Conservation (phyloP, 345 rosid genomes). For the Barbarea vulgaris region DNA sequence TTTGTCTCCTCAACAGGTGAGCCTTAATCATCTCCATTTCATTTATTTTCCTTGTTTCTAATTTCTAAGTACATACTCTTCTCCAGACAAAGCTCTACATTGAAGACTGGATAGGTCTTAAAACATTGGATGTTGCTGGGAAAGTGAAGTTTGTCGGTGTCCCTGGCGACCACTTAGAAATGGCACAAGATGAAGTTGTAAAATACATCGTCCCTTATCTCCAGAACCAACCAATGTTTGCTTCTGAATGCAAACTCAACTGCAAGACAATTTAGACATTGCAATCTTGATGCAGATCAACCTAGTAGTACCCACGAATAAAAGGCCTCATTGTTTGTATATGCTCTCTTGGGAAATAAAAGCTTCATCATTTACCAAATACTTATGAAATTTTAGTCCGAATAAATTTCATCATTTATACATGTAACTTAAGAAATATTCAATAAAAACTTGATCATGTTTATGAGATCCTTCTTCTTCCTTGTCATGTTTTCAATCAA, state of each 20-base stretch:
- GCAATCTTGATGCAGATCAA: too few species aligned
- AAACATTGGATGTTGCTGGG: conserved; percentile 61
- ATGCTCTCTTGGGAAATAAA: not conserved
- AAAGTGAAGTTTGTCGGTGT: conserved; percentile 70
- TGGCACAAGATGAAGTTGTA: conserved; percentile 61
- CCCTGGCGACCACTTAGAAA: conserved; percentile 69
- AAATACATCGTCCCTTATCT: conserved; percentile 68
- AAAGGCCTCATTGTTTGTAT: not conserved
- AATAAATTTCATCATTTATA: too few species aligned
- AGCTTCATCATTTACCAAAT: too few species aligned
- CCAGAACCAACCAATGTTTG: not conserved
- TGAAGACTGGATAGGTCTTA: conserved; percentile 94
- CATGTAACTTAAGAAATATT: too few species aligned
- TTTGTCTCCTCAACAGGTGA: conserved; percentile 61
- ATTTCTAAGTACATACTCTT: not conserved
- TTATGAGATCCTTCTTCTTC: too few species aligned
- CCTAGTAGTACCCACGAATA: not conserved
- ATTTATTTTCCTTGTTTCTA: not conserved
- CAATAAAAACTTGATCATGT: too few species aligned
- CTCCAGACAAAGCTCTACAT: conserved; percentile 75
- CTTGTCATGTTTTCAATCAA: too few species aligned
- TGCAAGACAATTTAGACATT: not conserved
- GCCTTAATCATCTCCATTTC: not conserved
- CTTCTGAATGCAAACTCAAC: not conserved
- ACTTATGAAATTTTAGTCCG: too few species aligned